phyloP scores from a whole-genome alignment of 2,329 filamentous ascomycete species.

The Trichocomaceae sp. region DNA sequence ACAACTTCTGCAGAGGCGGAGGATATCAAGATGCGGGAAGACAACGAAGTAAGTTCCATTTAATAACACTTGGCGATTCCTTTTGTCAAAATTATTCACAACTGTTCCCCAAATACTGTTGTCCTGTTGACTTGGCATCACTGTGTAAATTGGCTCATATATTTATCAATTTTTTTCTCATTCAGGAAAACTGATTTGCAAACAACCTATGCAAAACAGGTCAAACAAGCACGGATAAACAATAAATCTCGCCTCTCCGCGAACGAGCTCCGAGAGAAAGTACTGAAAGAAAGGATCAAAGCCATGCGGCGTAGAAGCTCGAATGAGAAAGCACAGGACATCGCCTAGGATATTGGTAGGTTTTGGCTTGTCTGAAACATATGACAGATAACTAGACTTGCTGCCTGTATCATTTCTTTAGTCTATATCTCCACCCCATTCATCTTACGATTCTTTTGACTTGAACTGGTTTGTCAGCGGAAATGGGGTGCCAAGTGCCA shows the following conservation, averaged over 20 bases:
- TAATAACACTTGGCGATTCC: background rate
- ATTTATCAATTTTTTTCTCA: slow-evolving; percentile 8
- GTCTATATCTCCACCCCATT: background rate
- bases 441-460: background rate
- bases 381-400: background rate
- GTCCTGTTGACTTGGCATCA: slow-evolving; percentile 10
- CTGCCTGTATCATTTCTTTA: background rate
- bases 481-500: background rate
- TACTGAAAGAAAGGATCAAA: slow-evolving; percentile 33
- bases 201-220: slow-evolving; percentile 8
- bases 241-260: slow-evolving; percentile 21
- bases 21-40: slow-evolving; percentile 18
- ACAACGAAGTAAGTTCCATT: slow-evolving; percentile 10
- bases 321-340: slow-evolving; percentile 4
- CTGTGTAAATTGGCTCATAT: slow-evolving; percentile 12
- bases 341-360: slow-evolving; percentile 8
- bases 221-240: slow-evolving; percentile 14
- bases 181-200: slow-evolving; percentile 18
- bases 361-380: background rate
- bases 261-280: slow-evolving; percentile 31
- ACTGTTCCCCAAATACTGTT: slow-evolving; percentile 7
- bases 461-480: background rate
- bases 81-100: slow-evolving; percentile 12
- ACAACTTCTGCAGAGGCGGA: slow-evolving; percentile 36
- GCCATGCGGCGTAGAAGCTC: slow-evolving; percentile 28